These are phyloP conservation scores for Sugiyamaella paludigena DNA, from an alignment of 1,139 yeast genomes.

Conservation along the genomic window DNA sequence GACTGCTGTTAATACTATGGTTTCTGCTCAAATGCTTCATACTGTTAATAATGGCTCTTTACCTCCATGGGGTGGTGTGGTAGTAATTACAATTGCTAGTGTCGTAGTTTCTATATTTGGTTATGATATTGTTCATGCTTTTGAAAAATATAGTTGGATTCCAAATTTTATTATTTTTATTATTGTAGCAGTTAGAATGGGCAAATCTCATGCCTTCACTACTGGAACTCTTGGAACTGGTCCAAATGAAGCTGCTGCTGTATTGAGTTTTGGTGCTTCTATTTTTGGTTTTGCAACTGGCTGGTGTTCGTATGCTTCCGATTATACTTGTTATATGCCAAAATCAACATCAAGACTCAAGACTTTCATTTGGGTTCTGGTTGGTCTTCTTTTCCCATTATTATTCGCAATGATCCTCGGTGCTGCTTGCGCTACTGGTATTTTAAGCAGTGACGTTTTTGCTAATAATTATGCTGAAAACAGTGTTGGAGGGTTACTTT, in stretches of 20 bases:
- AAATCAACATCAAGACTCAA: slow-evolving; percentile 55
- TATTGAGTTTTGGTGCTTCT: slow-evolving; percentile 81
- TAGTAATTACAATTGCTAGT: slow-evolving; percentile 67
- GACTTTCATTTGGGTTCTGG: slow-evolving; percentile 60
- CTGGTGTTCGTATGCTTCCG: slow-evolving; percentile 92
- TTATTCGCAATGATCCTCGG: slow-evolving; percentile 76
- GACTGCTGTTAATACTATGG: slow-evolving; percentile 92
- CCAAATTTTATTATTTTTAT: slow-evolving; percentile 73
- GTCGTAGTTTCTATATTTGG: slow-evolving; percentile 82
- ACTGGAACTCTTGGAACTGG: slow-evolving; percentile 46
- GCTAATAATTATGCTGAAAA: slow-evolving; percentile 49
- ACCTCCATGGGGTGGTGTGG: slow-evolving; percentile 91
- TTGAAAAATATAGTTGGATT: slow-evolving; percentile 87
- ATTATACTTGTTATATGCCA: slow-evolving; percentile 84
- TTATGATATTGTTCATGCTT: slow-evolving; percentile 73
- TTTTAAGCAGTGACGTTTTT: slow-evolving; percentile 47
- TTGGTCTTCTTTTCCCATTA: slow-evolving; percentile 67
- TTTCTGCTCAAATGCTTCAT: slow-evolving; percentile 80
- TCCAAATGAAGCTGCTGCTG: slow-evolving; percentile 62
- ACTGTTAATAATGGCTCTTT: slow-evolving; percentile 64
- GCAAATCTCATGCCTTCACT: slow-evolving; percentile 60
- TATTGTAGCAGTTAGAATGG: slow-evolving; percentile 73
- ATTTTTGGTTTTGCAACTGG: slow-evolving; percentile 91
- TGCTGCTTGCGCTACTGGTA: slow-evolving; percentile 81
- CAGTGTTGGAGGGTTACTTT: slow-evolving; percentile 79